Base-by-base conservation (phyloP, 2,329 filamentous ascomycete genomes). In the Orbilia oligospora region DNA sequence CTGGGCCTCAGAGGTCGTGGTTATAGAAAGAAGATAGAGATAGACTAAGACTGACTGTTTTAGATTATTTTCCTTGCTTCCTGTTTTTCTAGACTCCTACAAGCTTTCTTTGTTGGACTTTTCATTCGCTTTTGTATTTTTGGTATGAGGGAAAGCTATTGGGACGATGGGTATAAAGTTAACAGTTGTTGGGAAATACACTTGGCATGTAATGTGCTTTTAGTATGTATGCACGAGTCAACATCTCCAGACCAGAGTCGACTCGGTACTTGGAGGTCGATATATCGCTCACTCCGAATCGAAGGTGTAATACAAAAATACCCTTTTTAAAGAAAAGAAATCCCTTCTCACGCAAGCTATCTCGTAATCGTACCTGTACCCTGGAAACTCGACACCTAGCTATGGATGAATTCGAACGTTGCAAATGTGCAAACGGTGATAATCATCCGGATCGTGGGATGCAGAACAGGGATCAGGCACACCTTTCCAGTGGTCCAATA, bases 261-360 rank as follows among this genome's bases (percentile, higher is more conserved):
- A 27, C 20, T 61, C 56, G 56, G 56, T 61, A 44, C 36, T 44
- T 58, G 36, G 56, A 27, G 56, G 20, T 18, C 36, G 56, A 44
- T 61, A 61, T 61, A 61, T 61, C 56, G 56, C 56, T 61, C 56
- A 61, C 56, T 61, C 36, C 56, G 36, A 44, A 44, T 61, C 18
- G 22, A 61, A 61, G 56, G 20, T 61, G 18, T 20, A 41, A 61
- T 44, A 27, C 3, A 30, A 36, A 41, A 61, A 44, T 44, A 44
- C 36, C 20, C 36, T 44, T 44, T 44, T 61, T 44, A 27, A 9
- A 41, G 33, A 61, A 61, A 44, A 61, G 5, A 14, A 41, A 24
- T 44, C 56, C 56, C 20, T 12, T 44, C 56, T 14, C 20, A 27
- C 36, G 30, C 53, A 58, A 58, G n/a, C 20, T 51, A 10, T 61